Evolutionary conservation across 306 rosid species (phyloP), one percentile per base, ranked within the genome.

Genomic region (Vicia faba): DNA sequence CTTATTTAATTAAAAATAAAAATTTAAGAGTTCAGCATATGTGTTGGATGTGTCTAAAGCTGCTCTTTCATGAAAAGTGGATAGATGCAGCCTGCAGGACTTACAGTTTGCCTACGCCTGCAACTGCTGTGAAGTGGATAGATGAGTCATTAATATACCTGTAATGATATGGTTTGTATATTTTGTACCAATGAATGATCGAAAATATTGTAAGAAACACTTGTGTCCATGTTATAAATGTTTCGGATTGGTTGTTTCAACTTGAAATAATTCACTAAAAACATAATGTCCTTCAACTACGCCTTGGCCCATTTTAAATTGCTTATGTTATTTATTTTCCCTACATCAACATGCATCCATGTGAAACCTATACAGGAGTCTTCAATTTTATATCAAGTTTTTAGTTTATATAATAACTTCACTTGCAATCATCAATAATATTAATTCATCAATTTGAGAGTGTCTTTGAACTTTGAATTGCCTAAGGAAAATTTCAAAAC

Each of bases 221-320:
- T 7, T 19, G 58, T 51, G 58, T 55, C 61, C 18, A 55, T 55
- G 61, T 6, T 55, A 55, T 55, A 55, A 61, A 61, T 66, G 68
- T 35, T 66, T 44, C 6, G 23, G 57, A 51, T 58, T 49, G 54
- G 69, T 67, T 49, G 35, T 59, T 49, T 48, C 55, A 50, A 58
- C 64, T 49, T 26, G 8, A 19, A 40, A 25, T 51, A 39, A 16
- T 51, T 28, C 49, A 64, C 23, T 31, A 12, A 39, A 59, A 53
- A 11, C 18, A 35, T 18, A 35, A 18, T 59, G 45, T 33, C n/a
- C 8, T 35, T 59, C 44, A 35, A 16, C 28, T 59, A 59, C 20
- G 18, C 10, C 13, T 29, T 5, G 43, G 8, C 15, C 12, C 26
- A 61, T 20, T 43, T 68, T 61, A 11, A 62, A 69, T 43, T 53